Conservation (phyloP, 2,329 filamentous ascomycete species). For the Xylaria multiplex region DNA sequence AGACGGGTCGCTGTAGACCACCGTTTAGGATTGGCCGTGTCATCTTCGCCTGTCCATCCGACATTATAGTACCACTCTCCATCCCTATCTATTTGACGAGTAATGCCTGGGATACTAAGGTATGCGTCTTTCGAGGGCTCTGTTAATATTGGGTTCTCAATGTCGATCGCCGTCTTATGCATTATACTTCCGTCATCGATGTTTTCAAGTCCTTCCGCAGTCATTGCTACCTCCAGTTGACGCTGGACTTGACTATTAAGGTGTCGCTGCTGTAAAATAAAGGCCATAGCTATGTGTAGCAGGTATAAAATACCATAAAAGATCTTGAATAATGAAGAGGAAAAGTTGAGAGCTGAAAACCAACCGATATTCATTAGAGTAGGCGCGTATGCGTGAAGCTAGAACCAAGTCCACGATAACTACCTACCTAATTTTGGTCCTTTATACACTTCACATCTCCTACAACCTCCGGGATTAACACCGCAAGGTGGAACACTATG, state of each 20-base stretch:
- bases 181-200: not conserved
- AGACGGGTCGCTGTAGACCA: constrained; percentile 51
- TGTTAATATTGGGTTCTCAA: constrained; percentile 1
- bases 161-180: constrained; percentile 3
- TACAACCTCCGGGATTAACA: not conserved
- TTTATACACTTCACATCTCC: constrained; percentile 7
- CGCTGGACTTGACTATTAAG: constrained; percentile 21
- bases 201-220: not conserved
- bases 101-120: constrained; percentile 25
- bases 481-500: not conserved
- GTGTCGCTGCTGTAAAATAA: constrained; percentile 27
- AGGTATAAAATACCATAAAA: not conserved
- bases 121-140: constrained; percentile 8
- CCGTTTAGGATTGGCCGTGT: constrained; percentile 53
- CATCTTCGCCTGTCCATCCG: constrained; percentile 52
- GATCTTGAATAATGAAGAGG: not conserved
- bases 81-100: constrained; percentile 13
- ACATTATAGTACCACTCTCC: constrained; percentile 49
- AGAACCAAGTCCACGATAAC: not conserved
- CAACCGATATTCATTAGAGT: not conserved
- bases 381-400: not conserved
- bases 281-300: constrained; percentile 15
- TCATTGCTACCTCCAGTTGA: constrained; percentile 6
- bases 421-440: not conserved
- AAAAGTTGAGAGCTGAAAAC: not conserved